Conservation (phyloP, 768 basidiomycete species). For the Suillus tomentosus region DNA sequence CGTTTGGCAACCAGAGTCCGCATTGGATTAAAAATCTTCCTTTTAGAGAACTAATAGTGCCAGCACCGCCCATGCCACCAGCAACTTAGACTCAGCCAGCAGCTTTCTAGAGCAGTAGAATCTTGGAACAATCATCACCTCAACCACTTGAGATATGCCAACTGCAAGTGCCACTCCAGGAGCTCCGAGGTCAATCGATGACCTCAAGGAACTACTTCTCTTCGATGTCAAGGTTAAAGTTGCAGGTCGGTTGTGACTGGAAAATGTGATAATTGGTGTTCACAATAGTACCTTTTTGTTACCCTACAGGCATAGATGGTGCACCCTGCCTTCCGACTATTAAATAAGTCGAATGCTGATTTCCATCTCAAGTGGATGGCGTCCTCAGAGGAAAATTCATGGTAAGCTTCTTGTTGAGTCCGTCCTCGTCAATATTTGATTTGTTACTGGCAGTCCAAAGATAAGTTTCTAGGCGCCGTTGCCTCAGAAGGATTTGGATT, state of each 20-base stretch:
- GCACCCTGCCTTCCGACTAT: constrained; percentile 20
- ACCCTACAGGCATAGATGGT: constrained; percentile 66
- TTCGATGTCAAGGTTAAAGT: constrained; percentile 89
- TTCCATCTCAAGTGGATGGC: constrained; percentile 71
- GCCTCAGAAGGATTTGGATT: constrained; percentile 87
- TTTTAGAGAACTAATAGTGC: not conserved
- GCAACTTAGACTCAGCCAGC: not conserved
- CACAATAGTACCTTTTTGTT: not conserved
- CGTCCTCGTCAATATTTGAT: constrained; percentile 11
- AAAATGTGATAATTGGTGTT: constrained; percentile 2
- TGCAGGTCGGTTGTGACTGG: constrained; percentile 60
- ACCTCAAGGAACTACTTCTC: constrained; percentile 55
- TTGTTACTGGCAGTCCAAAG: constrained; percentile 65
- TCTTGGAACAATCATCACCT: not conserved
- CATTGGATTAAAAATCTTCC: not conserved
- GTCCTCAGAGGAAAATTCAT: constrained; percentile 94
- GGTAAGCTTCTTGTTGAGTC: constrained; percentile 42
- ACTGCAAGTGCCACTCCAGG: constrained; percentile 29
- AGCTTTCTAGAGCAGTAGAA: too few relatives aligned
- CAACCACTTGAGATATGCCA: not conserved
- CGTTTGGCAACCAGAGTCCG: too few relatives aligned
- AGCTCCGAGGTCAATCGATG: constrained; percentile 56
- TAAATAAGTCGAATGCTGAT: constrained; percentile 14
- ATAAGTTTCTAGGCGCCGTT: constrained; percentile 85
- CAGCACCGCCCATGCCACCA: not conserved